Percentiles rank a stretch among this genome's conserved stretches.
These are phyloP conservation scores for Immersiporthe knoxdaviesiana DNA, from an alignment of 2,329 filamentous ascomycete species.

Conservation along the genomic window DNA sequence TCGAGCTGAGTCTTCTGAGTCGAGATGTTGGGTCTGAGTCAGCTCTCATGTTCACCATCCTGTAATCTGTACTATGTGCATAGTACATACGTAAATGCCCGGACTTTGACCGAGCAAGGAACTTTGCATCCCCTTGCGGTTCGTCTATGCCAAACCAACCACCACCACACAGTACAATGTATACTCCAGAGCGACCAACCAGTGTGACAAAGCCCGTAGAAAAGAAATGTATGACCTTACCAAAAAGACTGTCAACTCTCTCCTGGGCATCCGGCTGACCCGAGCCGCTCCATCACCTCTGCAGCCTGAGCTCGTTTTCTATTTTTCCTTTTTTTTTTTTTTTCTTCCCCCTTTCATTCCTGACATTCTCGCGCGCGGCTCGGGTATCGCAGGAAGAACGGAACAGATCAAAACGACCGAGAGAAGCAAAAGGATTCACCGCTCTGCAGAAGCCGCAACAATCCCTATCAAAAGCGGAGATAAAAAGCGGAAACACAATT, in stretches of 20 bases:
- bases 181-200: background rate
- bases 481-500: constrained; percentile 16
- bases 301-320: background rate
- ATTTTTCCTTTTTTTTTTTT: too few species aligned
- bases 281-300: too few species aligned
- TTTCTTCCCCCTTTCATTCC: too few species aligned
- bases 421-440: constrained; percentile 13
- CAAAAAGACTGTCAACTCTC: too few species aligned
- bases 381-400: background rate
- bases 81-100: background rate
- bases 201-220: background rate
- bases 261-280: too few species aligned
- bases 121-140: background rate
- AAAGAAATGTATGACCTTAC: background rate
- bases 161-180: too few species aligned
- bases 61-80: too few species aligned
- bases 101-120: constrained; percentile 21
- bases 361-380: background rate
- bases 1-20: background rate
- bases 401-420: constrained; percentile 1
- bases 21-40: background rate
- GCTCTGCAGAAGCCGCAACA: constrained; percentile 7
- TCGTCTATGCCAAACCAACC: background rate
- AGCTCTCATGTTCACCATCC: background rate
- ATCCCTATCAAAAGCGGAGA: constrained; percentile 20